Evolutionary conservation across 257 asterid species (phyloP).

Genomic region (Agastache rugosa): DNA sequence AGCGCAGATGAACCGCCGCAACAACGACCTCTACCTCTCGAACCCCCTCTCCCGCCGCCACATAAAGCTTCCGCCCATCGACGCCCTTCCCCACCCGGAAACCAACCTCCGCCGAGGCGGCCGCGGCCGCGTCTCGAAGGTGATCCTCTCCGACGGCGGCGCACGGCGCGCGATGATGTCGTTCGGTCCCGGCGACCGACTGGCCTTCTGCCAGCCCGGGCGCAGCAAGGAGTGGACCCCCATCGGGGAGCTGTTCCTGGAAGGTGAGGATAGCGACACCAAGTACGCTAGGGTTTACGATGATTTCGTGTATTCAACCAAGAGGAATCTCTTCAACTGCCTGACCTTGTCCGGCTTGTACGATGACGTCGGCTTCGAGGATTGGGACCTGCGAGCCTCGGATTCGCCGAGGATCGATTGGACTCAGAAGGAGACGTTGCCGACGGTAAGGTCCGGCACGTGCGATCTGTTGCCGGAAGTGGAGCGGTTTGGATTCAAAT

Average conservation of each 20-base stretch:
- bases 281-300: neutral
- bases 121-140: no score
- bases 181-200: neutral
- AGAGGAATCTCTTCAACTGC: neutral
- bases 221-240: conserved; percentile 19
- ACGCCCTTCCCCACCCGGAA: neutral
- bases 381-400: neutral
- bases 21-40: no score
- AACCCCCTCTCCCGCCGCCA: neutral
- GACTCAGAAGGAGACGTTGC: neutral
- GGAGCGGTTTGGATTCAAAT: no score
- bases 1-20: no score
- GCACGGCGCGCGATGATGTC: neutral
- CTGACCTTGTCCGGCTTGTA: neutral
- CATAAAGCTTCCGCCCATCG: neutral
- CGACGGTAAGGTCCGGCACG: no score
- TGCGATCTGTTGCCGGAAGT: no score
- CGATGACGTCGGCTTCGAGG: neutral
- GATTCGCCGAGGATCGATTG: neutral
- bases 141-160: no score
- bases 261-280: neutral
- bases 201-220: conserved; percentile 13
- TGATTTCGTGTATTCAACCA: neutral
- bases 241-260: neutral
- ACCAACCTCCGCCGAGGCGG: no score